phyloP scores from a whole-genome alignment of 2,329 filamentous ascomycete genomes.

The Ophiostoma tasmaniense region DNA sequence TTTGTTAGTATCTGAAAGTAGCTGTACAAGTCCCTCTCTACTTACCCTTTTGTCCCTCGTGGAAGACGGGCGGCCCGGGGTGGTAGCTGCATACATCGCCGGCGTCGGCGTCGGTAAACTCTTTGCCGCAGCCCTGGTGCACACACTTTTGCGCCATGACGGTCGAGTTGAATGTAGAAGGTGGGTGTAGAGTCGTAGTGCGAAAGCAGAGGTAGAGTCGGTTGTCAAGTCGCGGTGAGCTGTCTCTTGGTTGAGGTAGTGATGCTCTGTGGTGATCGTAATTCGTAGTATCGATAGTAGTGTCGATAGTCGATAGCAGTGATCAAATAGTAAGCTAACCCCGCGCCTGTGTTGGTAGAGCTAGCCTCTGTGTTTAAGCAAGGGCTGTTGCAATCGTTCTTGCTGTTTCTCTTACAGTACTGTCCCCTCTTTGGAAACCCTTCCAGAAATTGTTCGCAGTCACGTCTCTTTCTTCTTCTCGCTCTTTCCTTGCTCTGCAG shows the following conservation, averaged over 20 bases:
- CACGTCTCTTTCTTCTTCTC: not conserved
- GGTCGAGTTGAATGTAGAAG: not conserved
- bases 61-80: conserved; percentile 87
- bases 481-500: conserved; percentile 5
- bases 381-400: too few species aligned
- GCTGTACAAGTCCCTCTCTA: not conserved
- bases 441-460: not conserved
- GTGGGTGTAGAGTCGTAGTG: not conserved
- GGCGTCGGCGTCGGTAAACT: conserved; percentile 57
- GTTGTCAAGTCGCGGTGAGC: not conserved
- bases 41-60: conserved; percentile 96
- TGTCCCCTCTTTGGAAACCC: not conserved
- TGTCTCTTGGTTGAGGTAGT: too few species aligned
- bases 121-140: conserved; percentile 90
- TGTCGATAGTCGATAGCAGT: too few species aligned
- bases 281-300: too few species aligned
- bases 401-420: not conserved
- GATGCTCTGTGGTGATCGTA: too few species aligned
- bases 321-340: too few species aligned
- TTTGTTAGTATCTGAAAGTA: not conserved
- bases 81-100: conserved; percentile 86
- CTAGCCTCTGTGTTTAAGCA: too few species aligned
- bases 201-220: too few species aligned
- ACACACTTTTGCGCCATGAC: conserved; percentile 74
- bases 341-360: too few species aligned